Conservation (phyloP, 2,329 filamentous ascomycete genomes). For the Pestalotiopsis sp. region DNA sequence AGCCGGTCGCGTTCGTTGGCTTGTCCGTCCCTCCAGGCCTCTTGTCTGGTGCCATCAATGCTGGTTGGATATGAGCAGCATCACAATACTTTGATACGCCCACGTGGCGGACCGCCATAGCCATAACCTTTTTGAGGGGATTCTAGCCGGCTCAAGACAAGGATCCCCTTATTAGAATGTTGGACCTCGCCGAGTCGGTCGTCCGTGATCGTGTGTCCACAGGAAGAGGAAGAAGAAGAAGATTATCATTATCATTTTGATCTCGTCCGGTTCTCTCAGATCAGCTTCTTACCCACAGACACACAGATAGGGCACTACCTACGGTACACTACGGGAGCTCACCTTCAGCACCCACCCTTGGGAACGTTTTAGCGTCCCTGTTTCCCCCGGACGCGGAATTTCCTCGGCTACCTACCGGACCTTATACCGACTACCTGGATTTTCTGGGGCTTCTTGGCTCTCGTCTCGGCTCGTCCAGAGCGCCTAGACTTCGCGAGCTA, state of each 20-base stretch:
- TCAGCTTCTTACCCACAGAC: too few relatives aligned
- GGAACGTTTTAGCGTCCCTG: background rate
- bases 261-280: too few relatives aligned
- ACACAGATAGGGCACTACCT: background rate
- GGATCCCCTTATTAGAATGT: background rate
- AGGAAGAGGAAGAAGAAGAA: background rate
- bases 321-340: background rate
- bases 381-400: background rate
- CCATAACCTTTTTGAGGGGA: conserved; percentile 3
- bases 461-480: background rate
- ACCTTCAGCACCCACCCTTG: background rate
- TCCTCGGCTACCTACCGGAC: conserved; percentile 7
- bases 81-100: conserved; percentile 11
- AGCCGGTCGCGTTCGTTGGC: too few relatives aligned
- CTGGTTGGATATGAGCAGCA: conserved; percentile 8
- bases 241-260: too few relatives aligned
- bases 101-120: conserved; percentile 14
- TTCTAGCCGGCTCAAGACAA: background rate
- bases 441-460: background rate
- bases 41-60: background rate
- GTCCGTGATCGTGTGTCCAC: background rate
- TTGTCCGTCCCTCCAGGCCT: background rate
- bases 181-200: background rate
- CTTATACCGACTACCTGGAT: background rate
- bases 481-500: background rate